phyloP scores from a whole-genome alignment of 2,329 filamentous ascomycete genomes.

The Alternaria solani region DNA sequence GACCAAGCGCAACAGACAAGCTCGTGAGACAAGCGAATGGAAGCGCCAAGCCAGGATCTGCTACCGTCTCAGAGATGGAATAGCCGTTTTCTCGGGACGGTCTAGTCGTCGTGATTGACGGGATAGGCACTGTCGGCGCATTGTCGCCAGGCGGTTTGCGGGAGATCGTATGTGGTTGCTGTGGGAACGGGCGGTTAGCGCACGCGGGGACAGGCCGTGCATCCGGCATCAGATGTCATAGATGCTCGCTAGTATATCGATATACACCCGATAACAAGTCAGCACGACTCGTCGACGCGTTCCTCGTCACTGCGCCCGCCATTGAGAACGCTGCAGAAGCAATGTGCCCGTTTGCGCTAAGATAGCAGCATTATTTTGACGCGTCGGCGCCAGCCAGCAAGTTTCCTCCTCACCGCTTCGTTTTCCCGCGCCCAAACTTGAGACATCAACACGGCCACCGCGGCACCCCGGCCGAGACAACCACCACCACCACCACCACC shows the following conservation, averaged over 20 bases:
- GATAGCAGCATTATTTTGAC: constrained; percentile 32
- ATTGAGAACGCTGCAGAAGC: constrained; percentile 24
- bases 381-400: constrained; percentile 33
- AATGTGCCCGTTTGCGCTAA: constrained; percentile 30
- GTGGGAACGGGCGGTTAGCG: constrained; percentile 14
- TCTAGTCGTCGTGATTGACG: constrained; percentile 1
- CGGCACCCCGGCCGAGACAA: constrained; percentile 29
- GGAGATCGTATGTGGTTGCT: constrained; percentile 12
- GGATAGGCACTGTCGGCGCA: neutral
- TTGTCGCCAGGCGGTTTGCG: neutral
- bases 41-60: constrained; percentile 8
- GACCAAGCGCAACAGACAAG: neutral
- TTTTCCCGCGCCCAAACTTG: constrained; percentile 13
- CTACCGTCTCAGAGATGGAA: constrained; percentile 10
- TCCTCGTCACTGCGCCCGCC: constrained; percentile 25
- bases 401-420: constrained; percentile 28
- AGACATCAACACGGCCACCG: constrained; percentile 23
- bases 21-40: neutral
- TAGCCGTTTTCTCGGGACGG: neutral
- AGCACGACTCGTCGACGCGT: constrained; percentile 33
- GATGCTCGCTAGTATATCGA: constrained; percentile 38
- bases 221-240: constrained; percentile 13
- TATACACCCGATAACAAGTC: constrained; percentile 22
- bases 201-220: constrained; percentile 21
- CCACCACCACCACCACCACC: constrained; percentile 36